Evolutionary conservation across 208 protist species (phyloP), one percentile per base, ranked within the genome.

Genomic region (Acanthamoeba rhysodes): DNA sequence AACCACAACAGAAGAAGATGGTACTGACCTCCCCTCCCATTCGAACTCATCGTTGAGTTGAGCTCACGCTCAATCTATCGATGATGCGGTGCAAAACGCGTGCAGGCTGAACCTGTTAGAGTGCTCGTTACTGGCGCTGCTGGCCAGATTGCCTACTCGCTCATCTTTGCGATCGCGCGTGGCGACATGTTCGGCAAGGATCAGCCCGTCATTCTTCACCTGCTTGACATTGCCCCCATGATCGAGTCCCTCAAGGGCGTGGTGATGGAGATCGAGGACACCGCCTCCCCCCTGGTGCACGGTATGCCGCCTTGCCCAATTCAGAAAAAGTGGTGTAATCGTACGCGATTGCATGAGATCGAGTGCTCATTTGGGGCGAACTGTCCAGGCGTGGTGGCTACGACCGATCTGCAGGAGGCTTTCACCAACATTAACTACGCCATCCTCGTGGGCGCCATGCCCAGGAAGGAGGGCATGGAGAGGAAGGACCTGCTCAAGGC

Each of bases 401-500:
- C 97, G 4, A 84, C 59, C 32, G 95, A 98, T 24, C 59, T 94
- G 41, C 80, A 93, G n/a, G 95, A 70, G 32, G 98, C 96, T 3
- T 98, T 98, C 80, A 95, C 50, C 20, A 94, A 97, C 72, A 78
- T 96, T 29, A 95, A 98, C 91, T 95, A 97, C 24, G 97, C 95
- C 34, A 91, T 99, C 41, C 90, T 99, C 18, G 95, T 99, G 50
- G 98, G 98, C 59, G 97, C 98, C 18, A 97, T 98, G 74, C 98
- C 98, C 76, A 95, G 98, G 95, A 98, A 98, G 90, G 95, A 97
- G 27, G 99, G 99, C 20, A 99, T 99, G 99, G 98, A 99, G 96
- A 98, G 99, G 85, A 99, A 98, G 91, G 99, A 99, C 96, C 97
- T 99, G 24, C 97, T 99, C 37, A 96, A 98, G 64, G 98, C 97